Percentiles rank a stretch among this genome's conserved stretches.
phyloP scores from a whole-genome alignment of 108 stramenopile genomes.

The Poteriospumella lacustris region DNA sequence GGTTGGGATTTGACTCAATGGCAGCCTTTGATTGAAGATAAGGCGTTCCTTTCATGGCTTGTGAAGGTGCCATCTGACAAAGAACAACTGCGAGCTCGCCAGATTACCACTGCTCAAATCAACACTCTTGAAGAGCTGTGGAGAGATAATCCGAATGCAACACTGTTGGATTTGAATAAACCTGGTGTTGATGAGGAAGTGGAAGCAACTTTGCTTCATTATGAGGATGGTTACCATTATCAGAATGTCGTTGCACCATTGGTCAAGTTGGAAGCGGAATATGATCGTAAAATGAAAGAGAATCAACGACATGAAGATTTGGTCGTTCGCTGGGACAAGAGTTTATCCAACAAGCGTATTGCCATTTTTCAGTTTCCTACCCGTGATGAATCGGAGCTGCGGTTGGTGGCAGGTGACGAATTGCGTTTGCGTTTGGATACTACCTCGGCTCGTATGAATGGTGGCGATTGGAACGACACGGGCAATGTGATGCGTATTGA shows the following conservation, averaged over 20 bases:
- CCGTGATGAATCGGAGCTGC: conserved; percentile 40
- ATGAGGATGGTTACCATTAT: conserved; percentile 97
- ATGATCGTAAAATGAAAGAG: conserved; percentile 89
- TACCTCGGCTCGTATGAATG: conserved; percentile 69
- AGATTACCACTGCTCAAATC: conserved; percentile 80
- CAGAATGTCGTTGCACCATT: conserved; percentile 92
- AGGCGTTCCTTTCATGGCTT: conserved; percentile 85
- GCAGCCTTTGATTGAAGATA: conserved; percentile 88
- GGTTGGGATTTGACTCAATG: conserved; percentile 92
- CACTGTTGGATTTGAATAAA: conserved; percentile 76
- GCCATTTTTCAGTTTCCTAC: conserved; percentile 67
- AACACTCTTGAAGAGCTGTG: conserved; percentile 86
- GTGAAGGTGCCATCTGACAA: conserved; percentile 75
- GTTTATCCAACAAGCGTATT: conserved; percentile 72
- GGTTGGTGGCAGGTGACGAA: conserved; percentile 88
- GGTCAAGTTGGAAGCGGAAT: conserved; percentile 95
- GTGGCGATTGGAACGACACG: conserved; percentile 76
- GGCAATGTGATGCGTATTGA: conserved; percentile 79
- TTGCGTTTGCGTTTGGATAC: conserved; percentile 72
- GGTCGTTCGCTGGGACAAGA: conserved; percentile 81
- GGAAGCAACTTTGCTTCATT: conserved; percentile 68
- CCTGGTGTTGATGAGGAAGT: conserved; percentile 73
- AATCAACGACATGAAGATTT: conserved; percentile 76
- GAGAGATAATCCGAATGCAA: conserved; percentile 81
- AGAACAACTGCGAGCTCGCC: conserved; percentile 66